These are phyloP conservation scores for Corynascus novoguineensis DNA, from an alignment of 495 filamentous ascomycete species.

Conservation along the genomic window DNA sequence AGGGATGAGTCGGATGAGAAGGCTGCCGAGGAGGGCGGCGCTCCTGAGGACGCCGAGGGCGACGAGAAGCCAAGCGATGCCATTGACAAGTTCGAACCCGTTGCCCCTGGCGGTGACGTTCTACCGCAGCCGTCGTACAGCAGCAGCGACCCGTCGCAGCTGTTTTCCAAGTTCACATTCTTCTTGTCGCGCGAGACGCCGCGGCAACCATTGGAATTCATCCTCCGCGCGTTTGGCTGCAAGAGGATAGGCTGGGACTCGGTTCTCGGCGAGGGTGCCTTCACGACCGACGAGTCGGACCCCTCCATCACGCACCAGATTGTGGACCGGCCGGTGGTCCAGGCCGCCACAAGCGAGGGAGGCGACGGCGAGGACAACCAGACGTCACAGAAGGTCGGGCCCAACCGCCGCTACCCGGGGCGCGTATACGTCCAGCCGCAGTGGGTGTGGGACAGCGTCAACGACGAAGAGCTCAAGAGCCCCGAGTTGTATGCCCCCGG, in stretches of 20 bases:
- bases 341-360: slow-evolving; percentile 53
- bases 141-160: slow-evolving; percentile 50
- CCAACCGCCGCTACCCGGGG: slow-evolving; percentile 68
- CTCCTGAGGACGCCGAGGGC: slow-evolving; percentile 46
- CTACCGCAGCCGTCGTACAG: slow-evolving; percentile 72
- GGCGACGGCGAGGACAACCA: slow-evolving; percentile 53
- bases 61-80: slow-evolving; percentile 52
- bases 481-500: slow-evolving; percentile 88
- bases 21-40: slow-evolving; percentile 33
- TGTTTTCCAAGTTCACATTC: slow-evolving; percentile 84
- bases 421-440: slow-evolving; percentile 92
- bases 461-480: slow-evolving; percentile 78
- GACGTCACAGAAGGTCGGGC: slow-evolving; percentile 48
- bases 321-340: slow-evolving; percentile 76
- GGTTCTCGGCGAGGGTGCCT: slow-evolving; percentile 83
- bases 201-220: slow-evolving; percentile 83
- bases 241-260: slow-evolving; percentile 93
- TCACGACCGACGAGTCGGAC: slow-evolving; percentile 81
- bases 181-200: slow-evolving; percentile 93
- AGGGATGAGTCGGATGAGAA: slow-evolving; percentile 43
- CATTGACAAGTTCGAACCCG: slow-evolving; percentile 84
- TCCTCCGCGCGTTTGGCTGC: slow-evolving; percentile 91
- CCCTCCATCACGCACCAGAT: slow-evolving; percentile 91
- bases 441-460: slow-evolving; percentile 97
- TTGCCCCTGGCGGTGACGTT: slow-evolving; percentile 72